Percentiles rank a stretch among this genome's conserved stretches.
Conservation (phyloP, 73 alveolate species). For the Tetrahymena malaccensis region DNA sequence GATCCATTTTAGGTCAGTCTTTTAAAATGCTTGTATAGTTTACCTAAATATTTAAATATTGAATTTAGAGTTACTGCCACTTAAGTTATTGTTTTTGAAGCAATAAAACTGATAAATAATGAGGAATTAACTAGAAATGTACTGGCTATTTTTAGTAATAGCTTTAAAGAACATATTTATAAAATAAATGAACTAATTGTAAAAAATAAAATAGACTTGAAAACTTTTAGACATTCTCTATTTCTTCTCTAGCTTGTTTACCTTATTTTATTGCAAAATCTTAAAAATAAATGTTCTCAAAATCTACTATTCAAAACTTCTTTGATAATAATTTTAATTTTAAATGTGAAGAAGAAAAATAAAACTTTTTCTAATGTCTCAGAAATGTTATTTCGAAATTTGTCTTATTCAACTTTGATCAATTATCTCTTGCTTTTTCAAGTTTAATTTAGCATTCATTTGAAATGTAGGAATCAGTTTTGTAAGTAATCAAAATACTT, state of each 20-base stretch:
- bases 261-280: not conserved
- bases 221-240: not conserved
- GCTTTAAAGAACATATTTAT: not conserved
- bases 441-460: not conserved
- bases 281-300: not conserved
- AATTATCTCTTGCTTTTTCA: no score
- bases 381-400: not conserved
- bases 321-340: no score
- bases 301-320: not conserved
- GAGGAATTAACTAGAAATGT: not conserved
- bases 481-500: no score
- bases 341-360: not conserved
- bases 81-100: not conserved
- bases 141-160: not conserved
- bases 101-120: no score
- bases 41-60: no score
- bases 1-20: no score
- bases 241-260: not conserved
- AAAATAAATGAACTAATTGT: not conserved
- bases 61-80: no score
- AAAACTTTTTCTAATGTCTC: not conserved
- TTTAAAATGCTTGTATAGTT: no score
- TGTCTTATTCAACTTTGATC: not conserved
- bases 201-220: not conserved
- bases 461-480: no score